A percentile compares a stretch with the other conserved stretches of the same genome.
Conservation (phyloP, 1,284 basidiomycete species). For the Puccinia coronata region DNA sequence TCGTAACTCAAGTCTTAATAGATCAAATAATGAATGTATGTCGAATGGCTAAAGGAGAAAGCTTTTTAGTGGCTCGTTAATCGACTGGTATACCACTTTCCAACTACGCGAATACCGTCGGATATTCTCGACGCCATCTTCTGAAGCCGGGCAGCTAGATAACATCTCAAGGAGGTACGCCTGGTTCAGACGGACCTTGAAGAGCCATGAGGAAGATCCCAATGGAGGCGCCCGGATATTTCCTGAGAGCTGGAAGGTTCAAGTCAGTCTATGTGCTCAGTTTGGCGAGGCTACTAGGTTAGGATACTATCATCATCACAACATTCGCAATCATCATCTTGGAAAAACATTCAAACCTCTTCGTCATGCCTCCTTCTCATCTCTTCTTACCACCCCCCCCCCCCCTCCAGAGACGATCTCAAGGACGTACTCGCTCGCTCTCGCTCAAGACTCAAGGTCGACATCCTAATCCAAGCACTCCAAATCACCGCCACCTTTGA, state of each 20-base stretch:
- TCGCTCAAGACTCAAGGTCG: constrained; percentile 70
- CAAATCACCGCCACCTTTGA: constrained; percentile 86
- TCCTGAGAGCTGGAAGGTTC: constrained; percentile 78
- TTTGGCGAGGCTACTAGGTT: constrained; percentile 85
- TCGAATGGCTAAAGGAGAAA: neutral
- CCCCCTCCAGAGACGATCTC: constrained; percentile 59
- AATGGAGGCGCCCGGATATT: constrained; percentile 67
- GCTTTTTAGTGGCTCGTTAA: constrained; percentile 63
- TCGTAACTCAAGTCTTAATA: constrained; percentile 51
- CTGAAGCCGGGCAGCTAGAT: constrained; percentile 93
- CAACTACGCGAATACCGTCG: constrained; percentile 95
- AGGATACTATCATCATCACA: constrained; percentile 49
- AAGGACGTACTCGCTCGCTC: constrained; percentile 62
- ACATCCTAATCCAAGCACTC: constrained; percentile 76
- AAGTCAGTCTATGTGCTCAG: constrained; percentile 73
- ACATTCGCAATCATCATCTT: neutral
- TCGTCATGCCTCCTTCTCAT: too few species aligned
- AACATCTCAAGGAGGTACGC: constrained; percentile 90
- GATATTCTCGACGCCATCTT: constrained; percentile 79
- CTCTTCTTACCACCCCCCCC: too few species aligned
- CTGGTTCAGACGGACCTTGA: constrained; percentile 91
- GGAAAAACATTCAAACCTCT: neutral
- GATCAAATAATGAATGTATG: neutral
- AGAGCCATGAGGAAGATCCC: constrained; percentile 83
- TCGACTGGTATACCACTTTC: constrained; percentile 85